These are phyloP conservation scores for Schizosaccharomyces lindneri DNA, from an alignment of 805 yeast genomes.

Conservation along the genomic window DNA sequence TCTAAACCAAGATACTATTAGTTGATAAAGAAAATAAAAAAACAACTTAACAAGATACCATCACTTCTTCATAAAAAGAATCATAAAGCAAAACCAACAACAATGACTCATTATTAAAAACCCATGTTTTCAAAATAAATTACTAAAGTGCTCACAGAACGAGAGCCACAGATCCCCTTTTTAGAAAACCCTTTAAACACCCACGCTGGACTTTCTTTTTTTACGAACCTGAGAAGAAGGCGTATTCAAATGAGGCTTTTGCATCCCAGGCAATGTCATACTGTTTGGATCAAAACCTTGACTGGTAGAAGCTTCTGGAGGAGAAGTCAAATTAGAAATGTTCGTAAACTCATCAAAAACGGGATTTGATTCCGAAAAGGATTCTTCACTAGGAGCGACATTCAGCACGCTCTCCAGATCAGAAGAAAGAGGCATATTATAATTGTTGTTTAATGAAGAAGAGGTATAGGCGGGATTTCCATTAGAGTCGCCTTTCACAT, in stretches of 20 bases:
- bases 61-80: too few species aligned
- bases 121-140: too few species aligned
- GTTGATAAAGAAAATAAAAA: too few species aligned
- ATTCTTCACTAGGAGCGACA: not conserved
- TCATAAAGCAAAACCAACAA: too few species aligned
- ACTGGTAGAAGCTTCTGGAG: not conserved
- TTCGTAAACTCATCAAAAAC: not conserved
- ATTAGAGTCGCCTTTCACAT: not conserved
- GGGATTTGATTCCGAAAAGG: not conserved
- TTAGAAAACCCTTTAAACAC: not conserved
- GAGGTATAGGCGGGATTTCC: not conserved
- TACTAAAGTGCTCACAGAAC: too few species aligned
- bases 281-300: not conserved
- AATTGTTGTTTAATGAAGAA: not conserved
- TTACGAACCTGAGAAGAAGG: not conserved
- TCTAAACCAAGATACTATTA: too few species aligned
- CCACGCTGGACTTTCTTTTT: not conserved
- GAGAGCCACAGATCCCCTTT: too few species aligned
- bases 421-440: not conserved
- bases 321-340: not conserved
- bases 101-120: too few species aligned
- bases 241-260: not conserved
- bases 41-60: too few species aligned
- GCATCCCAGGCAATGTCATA: not conserved
- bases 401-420: not conserved